phyloP scores from a whole-genome alignment of 2,329 filamentous ascomycete genomes.

The Penicillium decumbens region DNA sequence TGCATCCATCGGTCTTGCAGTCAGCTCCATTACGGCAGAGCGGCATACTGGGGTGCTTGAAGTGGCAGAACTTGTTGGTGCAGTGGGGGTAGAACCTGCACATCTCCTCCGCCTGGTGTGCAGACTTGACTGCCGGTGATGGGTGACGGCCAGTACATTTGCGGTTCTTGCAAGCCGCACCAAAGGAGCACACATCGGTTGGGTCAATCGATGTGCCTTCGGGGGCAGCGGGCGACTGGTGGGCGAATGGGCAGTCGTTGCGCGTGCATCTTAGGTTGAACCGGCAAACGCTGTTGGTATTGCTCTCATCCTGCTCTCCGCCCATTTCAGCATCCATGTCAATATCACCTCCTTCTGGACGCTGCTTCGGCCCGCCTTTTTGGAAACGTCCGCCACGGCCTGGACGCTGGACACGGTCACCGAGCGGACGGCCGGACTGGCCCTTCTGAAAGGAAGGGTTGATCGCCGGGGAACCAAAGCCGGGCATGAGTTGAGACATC shows the following conservation, averaged over 20 bases:
- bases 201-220: constrained; percentile 73
- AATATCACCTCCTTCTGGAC: constrained; percentile 28
- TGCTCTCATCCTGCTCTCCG: constrained; percentile 50
- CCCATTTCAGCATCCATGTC: constrained; percentile 40
- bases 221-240: constrained; percentile 86
- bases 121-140: constrained; percentile 73
- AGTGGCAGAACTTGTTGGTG: constrained; percentile 79
- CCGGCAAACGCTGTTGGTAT: constrained; percentile 69
- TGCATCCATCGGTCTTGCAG: constrained; percentile 76
- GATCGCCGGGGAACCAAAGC: constrained; percentile 50
- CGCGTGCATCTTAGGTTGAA: constrained; percentile 88
- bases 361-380: constrained; percentile 40
- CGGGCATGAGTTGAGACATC: constrained; percentile 68
- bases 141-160: constrained; percentile 92
- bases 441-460: constrained; percentile 51
- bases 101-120: constrained; percentile 76
- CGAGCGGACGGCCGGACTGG: constrained; percentile 58
- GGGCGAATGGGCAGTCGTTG: constrained; percentile 84
- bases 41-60: constrained; percentile 81
- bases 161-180: constrained; percentile 88
- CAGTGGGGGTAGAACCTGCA: constrained; percentile 92
- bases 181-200: constrained; percentile 74
- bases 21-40: constrained; percentile 87
- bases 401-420: constrained; percentile 62
- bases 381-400: constrained; percentile 53